Conservation (phyloP, 257 asterid genomes). For the Solanum piurae region DNA sequence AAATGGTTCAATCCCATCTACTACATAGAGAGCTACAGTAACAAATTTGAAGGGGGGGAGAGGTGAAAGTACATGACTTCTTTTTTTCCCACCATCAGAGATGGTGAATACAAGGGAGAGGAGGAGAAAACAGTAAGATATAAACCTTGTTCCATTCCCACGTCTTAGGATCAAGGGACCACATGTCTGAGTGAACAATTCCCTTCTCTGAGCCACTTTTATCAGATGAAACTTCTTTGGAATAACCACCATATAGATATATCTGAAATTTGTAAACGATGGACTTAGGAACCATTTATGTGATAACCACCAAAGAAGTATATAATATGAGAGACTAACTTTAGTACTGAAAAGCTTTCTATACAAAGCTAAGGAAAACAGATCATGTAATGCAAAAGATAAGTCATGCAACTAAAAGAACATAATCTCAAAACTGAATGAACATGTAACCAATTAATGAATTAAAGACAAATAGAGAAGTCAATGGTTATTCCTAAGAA, state of each 20-base stretch:
- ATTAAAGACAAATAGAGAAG: background rate
- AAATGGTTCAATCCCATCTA: background rate
- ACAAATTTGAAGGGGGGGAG: background rate
- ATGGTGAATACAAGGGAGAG: background rate
- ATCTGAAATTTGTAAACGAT: conserved; percentile 33
- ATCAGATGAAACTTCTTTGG: conserved; percentile 78
- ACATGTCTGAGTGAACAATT: conserved; percentile 85
- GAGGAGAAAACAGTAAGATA: conserved; percentile 3
- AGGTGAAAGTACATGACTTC: background rate
- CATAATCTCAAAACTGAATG: background rate
- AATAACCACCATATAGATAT: conserved; percentile 91
- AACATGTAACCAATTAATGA: background rate
- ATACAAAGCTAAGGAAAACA: background rate
- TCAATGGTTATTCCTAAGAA: background rate
- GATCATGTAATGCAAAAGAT: background rate
- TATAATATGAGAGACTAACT: background rate
- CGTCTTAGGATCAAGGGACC: conserved; percentile 91
- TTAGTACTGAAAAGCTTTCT: background rate
- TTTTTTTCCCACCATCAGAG: background rate
- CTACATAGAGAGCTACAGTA: background rate
- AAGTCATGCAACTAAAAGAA: background rate
- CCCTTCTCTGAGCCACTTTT: conserved; percentile 86
- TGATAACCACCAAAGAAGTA: background rate
- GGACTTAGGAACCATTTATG: background rate
- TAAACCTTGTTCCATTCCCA: conserved; percentile 99